These are phyloP conservation scores for Nemania sp. DNA, from an alignment of 2,329 filamentous ascomycete genomes.

Conservation along the genomic window DNA sequence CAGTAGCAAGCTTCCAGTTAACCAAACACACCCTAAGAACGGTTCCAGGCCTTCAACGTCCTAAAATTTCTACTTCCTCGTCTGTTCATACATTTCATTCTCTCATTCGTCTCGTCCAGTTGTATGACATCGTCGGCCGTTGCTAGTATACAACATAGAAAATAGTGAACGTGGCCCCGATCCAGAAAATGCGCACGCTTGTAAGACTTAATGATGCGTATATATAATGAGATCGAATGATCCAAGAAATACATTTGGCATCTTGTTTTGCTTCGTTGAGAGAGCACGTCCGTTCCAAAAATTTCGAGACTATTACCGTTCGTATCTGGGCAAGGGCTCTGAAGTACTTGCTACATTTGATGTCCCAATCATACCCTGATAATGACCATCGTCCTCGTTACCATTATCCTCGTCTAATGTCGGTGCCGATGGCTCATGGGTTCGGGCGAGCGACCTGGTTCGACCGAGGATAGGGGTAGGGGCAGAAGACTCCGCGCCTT, in stretches of 20 bases:
- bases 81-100: constrained; percentile 22
- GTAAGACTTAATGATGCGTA: constrained; percentile 1
- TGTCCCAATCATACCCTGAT: constrained; percentile 56
- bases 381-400: constrained; percentile 34
- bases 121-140: constrained; percentile 1
- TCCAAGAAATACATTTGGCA: background rate
- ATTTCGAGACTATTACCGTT: constrained; percentile 34
- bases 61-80: background rate
- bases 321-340: constrained; percentile 43
- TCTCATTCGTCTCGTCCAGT: constrained; percentile 14
- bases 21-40: background rate
- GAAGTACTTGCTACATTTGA: constrained; percentile 33
- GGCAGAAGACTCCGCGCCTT: constrained; percentile 29
- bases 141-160: constrained; percentile 20
- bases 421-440: constrained; percentile 38
- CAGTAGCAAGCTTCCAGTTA: background rate
- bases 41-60: background rate
- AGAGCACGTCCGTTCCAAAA: too few relatives aligned
- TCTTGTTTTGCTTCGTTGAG: too few relatives aligned
- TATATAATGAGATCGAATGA: constrained; percentile 12
- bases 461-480: constrained; percentile 16
- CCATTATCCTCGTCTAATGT: constrained; percentile 32
- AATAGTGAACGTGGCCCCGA: constrained; percentile 3
- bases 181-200: constrained; percentile 11
- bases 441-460: constrained; percentile 30